Base-by-base conservation (phyloP, 805 yeast species). In the Hermanozyma aechmeae region DNA sequence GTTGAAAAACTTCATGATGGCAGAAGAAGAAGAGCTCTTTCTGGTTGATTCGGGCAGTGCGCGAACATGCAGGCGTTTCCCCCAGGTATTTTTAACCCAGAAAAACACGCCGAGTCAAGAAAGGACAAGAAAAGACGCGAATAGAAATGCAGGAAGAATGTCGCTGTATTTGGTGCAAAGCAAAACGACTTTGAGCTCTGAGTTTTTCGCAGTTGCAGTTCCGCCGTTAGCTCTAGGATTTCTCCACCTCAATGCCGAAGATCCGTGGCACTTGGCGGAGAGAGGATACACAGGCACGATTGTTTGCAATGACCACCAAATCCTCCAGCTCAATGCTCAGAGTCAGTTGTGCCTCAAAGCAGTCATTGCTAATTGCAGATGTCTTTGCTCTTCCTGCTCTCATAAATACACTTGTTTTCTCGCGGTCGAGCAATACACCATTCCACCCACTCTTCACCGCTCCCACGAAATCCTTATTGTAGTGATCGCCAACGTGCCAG, bases 401-500 rank as follows among this genome's bases (percentile, higher is more conserved):
- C 30, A 48, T 36, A 31, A 42, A 49, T 12, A 38, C 42, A 15
- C 46, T 40, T 6, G 18, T 17, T 9, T 35, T 34, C 6, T 42
- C 35, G 40, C 82, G 57, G 42, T 76, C 80, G 4, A 76, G 31
- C 15, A 71, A 50, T 1, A 79, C 53, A 4, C 79, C 74, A 30
- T 71, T 73, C 73, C 84, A 71, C 0, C 86, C 86, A 1, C 77
- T 64, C 15, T 50, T 47, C 12, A 56, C 47, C 0, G 77, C 61
- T 3, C 76, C 79, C 10, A 56, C 42, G 31, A 69, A 56, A 45
- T 79, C 89, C 28, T 72, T 71, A 6, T 51, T 51, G 21, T 61
- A 48, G 38, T 69, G 73, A 44, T 79, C 87, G 1, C 89, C 89
- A 27, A 78, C 53, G 46, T 79, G 89, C 82, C 81, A 78, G 27